Percentiles rank a stretch among this genome's conserved stretches.
phyloP scores from a whole-genome alignment of 371 early-diverging fungal genomes.

The Mortierella sp. region DNA sequence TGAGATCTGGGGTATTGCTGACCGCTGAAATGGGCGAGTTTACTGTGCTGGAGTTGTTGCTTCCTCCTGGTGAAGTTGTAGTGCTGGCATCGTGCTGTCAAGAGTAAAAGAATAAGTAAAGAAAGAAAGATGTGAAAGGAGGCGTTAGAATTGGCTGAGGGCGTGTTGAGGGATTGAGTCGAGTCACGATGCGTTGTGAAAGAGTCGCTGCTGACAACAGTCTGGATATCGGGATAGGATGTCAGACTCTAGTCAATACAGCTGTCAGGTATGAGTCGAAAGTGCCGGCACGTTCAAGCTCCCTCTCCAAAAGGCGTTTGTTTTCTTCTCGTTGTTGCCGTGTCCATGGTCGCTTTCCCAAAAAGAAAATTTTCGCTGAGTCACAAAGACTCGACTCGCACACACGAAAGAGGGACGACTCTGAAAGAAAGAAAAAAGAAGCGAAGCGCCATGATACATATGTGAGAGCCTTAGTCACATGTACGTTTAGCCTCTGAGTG shows the following conservation, averaged over 20 bases:
- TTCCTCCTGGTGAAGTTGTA: constrained; percentile 50
- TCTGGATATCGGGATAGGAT: not conserved
- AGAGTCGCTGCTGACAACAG: not conserved
- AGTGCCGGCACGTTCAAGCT: not conserved
- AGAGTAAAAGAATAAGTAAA: not conserved
- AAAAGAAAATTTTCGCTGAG: constrained; percentile 35
- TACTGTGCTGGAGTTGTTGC: constrained; percentile 33
- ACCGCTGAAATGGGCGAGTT: constrained; percentile 51
- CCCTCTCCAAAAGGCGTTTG: not conserved
- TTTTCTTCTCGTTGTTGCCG: not conserved
- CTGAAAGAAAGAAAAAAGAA: not conserved
- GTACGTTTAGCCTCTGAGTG: constrained; percentile 9
- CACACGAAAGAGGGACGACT: not conserved
- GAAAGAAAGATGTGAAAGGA: constrained; percentile 9
- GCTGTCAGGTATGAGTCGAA: not conserved
- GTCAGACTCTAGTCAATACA: not conserved
- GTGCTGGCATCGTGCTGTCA: constrained; percentile 47
- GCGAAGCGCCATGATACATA: not conserved
- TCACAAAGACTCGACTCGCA: constrained; percentile 29
- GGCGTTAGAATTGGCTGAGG: not conserved
- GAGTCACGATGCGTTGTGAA: constrained; percentile 7
- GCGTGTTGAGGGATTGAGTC: not conserved
- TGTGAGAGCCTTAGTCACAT: constrained; percentile 12
- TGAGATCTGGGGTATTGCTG: constrained; percentile 50
- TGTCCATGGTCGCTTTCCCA: not conserved